Evolutionary conservation across 345 rosid species (phyloP).

Genomic region (Bruguiera parviflora): DNA sequence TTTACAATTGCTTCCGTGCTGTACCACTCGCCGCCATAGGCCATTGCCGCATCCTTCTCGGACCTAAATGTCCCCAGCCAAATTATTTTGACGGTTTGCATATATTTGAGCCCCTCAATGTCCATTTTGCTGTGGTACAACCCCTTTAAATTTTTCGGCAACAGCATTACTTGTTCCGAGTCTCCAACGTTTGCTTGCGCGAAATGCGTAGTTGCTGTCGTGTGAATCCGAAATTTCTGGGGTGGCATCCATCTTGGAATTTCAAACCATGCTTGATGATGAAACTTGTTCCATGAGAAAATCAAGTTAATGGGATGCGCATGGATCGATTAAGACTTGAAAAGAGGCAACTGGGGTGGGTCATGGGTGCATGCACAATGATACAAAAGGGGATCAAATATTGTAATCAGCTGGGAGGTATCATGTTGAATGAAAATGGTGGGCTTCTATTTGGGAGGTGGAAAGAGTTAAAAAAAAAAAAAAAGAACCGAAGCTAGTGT

Average conservation of each 20-base stretch:
- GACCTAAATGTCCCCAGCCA: conserved; percentile 59
- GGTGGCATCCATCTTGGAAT: not conserved
- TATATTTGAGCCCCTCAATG: conserved; percentile 59
- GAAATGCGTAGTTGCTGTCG: not conserved
- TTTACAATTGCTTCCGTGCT: conserved; percentile 40
- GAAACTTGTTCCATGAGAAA: conserved; percentile 10
- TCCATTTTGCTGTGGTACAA: conserved; percentile 56
- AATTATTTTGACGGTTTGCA: conserved; percentile 50
- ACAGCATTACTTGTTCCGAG: not conserved
- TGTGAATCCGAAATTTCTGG: conserved; percentile 4
- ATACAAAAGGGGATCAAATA: not conserved
- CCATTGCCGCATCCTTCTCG: conserved; percentile 57
- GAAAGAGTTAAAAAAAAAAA: not conserved
- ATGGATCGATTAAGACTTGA: not conserved
- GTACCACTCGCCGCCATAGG: conserved; percentile 50
- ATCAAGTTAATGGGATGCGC: not conserved
- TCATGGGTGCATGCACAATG: too few species aligned
- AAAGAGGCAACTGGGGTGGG: not conserved
- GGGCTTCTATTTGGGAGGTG: not conserved
- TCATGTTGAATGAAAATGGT: not conserved
- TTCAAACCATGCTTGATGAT: conserved; percentile 12
- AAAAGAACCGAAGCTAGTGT: not conserved
- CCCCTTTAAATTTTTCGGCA: conserved; percentile 37
- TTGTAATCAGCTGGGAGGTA: not conserved
- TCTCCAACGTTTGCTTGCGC: conserved; percentile 1